A percentile compares a stretch with the other conserved stretches of the same genome.
phyloP scores from a whole-genome alignment of 2,329 filamentous ascomycete species.

The Fusarium subtropicale region DNA sequence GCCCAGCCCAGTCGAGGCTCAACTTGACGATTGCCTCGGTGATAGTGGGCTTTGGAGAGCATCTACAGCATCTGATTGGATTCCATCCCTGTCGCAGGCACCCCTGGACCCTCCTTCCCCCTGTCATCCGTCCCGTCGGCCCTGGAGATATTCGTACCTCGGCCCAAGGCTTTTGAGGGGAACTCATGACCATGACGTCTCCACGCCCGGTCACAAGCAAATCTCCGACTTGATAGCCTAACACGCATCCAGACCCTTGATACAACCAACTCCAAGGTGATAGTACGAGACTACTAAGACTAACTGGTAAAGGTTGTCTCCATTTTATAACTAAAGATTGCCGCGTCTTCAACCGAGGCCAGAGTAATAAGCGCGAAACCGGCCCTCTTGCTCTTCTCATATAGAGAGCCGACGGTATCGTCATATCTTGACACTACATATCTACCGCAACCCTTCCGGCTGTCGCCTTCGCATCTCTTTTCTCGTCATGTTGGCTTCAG shows the following conservation, averaged over 20 bases:
- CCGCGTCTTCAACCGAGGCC: slow-evolving; percentile 36
- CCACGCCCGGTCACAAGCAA: slow-evolving; percentile 37
- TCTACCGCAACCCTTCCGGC: slow-evolving; percentile 7
- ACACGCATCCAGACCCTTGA: background rate
- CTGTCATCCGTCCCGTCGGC: slow-evolving; percentile 20
- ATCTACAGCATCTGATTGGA: slow-evolving; percentile 12
- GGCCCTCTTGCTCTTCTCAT: slow-evolving; percentile 23
- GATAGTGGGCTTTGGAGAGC: slow-evolving; percentile 13
- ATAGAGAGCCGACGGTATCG: slow-evolving; percentile 33
- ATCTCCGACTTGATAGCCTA: background rate
- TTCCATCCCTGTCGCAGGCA: background rate
- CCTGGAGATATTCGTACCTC: slow-evolving; percentile 38
- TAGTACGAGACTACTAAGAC: background rate
- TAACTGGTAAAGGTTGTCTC: background rate
- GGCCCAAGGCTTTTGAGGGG: slow-evolving; percentile 46
- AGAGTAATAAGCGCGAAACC: slow-evolving; percentile 33
- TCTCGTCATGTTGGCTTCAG: slow-evolving; percentile 52
- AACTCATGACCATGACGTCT: slow-evolving; percentile 37
- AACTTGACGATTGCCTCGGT: slow-evolving; percentile 33
- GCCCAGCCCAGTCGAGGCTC: slow-evolving; percentile 25
- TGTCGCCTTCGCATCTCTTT: slow-evolving; percentile 8
- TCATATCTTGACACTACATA: slow-evolving; percentile 15
- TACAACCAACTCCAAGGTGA: background rate
- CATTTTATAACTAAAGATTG: slow-evolving; percentile 20
- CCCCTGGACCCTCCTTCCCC: background rate